Evolutionary conservation across 2,329 filamentous ascomycete genomes (phyloP), one percentile per base, ranked within the genome.

Genomic region (Fusarium decemcellulare): DNA sequence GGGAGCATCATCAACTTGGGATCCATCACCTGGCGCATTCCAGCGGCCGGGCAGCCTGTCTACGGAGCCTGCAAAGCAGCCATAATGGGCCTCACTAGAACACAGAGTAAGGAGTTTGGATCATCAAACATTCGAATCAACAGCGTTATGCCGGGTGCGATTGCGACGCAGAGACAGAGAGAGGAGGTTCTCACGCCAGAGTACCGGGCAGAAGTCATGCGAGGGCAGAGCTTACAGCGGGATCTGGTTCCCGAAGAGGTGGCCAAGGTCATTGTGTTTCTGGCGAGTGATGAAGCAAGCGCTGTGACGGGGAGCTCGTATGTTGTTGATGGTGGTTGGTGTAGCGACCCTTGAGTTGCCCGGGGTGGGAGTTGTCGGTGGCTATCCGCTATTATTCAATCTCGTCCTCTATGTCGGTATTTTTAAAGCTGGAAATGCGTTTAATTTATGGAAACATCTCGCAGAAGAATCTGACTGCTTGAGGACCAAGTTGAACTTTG

Each of bases 1-100:
- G 75, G 93, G 88, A 5, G 82, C 80, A 82, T 89, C 67, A 79
- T 89, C 70, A 87, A 87, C 77, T 75, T 89, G 58, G 86, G 85
- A 4, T 86, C 83, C 53, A 85, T 87, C 39, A 84, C 81, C 30
- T 84, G 84, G 59, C 77, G 81, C 4, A 78, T 83, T 15, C 74
- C 68, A 79, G 86, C 50, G 78, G 84, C 75, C 71, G 85, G 61
- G 75, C 76, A 46, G 76, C 86, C 79, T 78, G 79, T 65, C 77
- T 89, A 73, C 85, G 87, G 77, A 78, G 82, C 73, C 76, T 84
- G 82, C 72, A 88, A 89, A 75, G 85, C 86, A 0, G 87, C 84
- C 0, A 74, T 88, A 36, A 85, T 88, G 76, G 86, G 85, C 53
- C 83, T 88, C 79, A 87, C 86, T 14, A 82, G 86, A 37, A 85